These are phyloP conservation scores for Starmerella khaoyaiensis DNA, from an alignment of 805 yeast species.

Conservation along the genomic window DNA sequence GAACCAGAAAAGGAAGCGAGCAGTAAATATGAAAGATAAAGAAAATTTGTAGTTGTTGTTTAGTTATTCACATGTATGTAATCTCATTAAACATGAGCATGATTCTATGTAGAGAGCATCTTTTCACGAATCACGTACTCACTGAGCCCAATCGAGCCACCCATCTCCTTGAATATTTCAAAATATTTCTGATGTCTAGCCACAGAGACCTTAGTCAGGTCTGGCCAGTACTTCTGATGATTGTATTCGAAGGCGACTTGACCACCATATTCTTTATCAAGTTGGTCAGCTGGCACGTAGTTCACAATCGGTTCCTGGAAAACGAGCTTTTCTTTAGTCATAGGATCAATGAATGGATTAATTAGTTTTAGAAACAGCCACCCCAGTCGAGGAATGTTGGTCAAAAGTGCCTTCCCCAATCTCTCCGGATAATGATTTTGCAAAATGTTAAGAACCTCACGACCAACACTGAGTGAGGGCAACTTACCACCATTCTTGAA, in stretches of 20 bases:
- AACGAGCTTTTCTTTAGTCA: conserved; percentile 85
- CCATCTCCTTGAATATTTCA: conserved; percentile 57
- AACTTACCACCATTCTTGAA: conserved; percentile 70
- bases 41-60: too few relatives aligned
- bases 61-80: too few relatives aligned
- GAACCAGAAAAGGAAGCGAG: too few relatives aligned
- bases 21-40: too few relatives aligned
- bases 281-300: conserved; percentile 68
- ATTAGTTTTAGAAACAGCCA: conserved; percentile 85
- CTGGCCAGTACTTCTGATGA: conserved; percentile 71
- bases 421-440: conserved; percentile 98
- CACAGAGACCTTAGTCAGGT: conserved; percentile 46
- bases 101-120: too few relatives aligned
- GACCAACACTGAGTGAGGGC: conserved; percentile 81
- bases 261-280: conserved; percentile 81
- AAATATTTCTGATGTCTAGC: conserved; percentile 50
- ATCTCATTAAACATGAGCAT: neutral
- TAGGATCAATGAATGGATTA: conserved; percentile 91
- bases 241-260: conserved; percentile 67
- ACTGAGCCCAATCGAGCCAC: conserved; percentile 62
- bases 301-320: conserved; percentile 78
- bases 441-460: conserved; percentile 81
- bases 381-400: conserved; percentile 88
- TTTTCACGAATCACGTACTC: conserved; percentile 59
- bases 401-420: conserved; percentile 78